Conservation (phyloP, 169 alveolate genomes). For the Babesia bigemina region DNA sequence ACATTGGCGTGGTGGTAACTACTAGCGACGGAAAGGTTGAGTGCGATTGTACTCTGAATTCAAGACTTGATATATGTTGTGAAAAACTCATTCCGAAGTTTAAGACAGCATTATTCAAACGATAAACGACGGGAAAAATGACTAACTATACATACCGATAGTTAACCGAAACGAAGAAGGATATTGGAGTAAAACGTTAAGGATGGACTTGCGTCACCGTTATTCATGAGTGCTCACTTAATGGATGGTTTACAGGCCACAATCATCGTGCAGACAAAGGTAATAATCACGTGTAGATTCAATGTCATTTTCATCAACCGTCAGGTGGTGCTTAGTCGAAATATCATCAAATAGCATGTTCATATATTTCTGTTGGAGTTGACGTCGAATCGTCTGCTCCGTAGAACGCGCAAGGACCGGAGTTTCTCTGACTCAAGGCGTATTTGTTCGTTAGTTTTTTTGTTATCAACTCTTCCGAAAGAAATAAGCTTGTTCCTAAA, state of each 20-base stretch:
- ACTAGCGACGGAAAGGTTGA: slow-evolving; percentile 79
- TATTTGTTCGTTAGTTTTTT: slow-evolving; percentile 73
- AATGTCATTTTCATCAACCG: no score
- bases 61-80: slow-evolving; percentile 76
- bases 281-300: no score
- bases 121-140: background rate
- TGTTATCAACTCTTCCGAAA: slow-evolving; percentile 71
- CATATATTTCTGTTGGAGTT: slow-evolving; percentile 8
- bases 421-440: slow-evolving; percentile 70
- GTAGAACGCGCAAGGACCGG: slow-evolving; percentile 59
- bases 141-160: background rate
- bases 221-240: background rate
- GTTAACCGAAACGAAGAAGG: no score
- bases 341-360: background rate
- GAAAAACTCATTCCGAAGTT: slow-evolving; percentile 80
- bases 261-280: no score
- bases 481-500: slow-evolving; percentile 63
- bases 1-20: slow-evolving; percentile 77
- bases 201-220: no score
- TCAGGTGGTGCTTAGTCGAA: no score
- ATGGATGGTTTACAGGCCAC: no score
- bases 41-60: slow-evolving; percentile 80
- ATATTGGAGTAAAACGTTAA: no score
- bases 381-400: slow-evolving; percentile 56
- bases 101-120: slow-evolving; percentile 75